phyloP scores from a whole-genome alignment of 495 filamentous ascomycete species.

The Xylaria cubensis region DNA sequence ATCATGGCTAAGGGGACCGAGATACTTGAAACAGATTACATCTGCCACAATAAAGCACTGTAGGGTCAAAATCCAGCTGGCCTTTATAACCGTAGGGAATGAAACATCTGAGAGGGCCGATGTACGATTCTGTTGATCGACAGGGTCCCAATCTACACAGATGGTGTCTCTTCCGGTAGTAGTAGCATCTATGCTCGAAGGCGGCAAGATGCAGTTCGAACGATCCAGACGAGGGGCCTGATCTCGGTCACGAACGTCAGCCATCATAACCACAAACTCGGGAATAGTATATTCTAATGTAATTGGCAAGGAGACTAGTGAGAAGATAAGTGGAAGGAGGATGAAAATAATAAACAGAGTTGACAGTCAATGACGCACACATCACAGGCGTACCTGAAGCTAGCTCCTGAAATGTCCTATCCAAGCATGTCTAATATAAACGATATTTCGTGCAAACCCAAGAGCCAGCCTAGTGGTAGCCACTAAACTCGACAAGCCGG shows the following conservation, averaged over 20 bases:
- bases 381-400: neutral
- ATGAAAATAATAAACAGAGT: neutral
- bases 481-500: neutral
- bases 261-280: neutral
- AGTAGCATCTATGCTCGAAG: slow-evolving; percentile 1
- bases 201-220: slow-evolving; percentile 13
- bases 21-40: slow-evolving; percentile 21
- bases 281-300: neutral
- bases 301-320: neutral
- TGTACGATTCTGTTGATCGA: neutral
- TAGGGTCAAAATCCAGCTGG: slow-evolving; percentile 17
- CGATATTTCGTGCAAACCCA: neutral
- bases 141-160: slow-evolving; percentile 16
- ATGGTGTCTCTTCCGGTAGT: slow-evolving; percentile 12
- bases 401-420: neutral
- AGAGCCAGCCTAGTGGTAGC: neutral
- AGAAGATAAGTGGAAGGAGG: neutral
- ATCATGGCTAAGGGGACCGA: neutral
- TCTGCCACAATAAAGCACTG: slow-evolving; percentile 24
- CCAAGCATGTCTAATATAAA: slow-evolving; percentile 13
- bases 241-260: slow-evolving; percentile 13
- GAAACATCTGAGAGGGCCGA: slow-evolving; percentile 13
- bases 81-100: slow-evolving; percentile 1
- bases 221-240: slow-evolving; percentile 15
- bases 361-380: slow-evolving; percentile 11